A percentile compares a stretch with the other conserved stretches of the same genome.
These are phyloP conservation scores for Aethionema arabicum DNA, from an alignment of 345 rosid genomes.

Conservation along the genomic window DNA sequence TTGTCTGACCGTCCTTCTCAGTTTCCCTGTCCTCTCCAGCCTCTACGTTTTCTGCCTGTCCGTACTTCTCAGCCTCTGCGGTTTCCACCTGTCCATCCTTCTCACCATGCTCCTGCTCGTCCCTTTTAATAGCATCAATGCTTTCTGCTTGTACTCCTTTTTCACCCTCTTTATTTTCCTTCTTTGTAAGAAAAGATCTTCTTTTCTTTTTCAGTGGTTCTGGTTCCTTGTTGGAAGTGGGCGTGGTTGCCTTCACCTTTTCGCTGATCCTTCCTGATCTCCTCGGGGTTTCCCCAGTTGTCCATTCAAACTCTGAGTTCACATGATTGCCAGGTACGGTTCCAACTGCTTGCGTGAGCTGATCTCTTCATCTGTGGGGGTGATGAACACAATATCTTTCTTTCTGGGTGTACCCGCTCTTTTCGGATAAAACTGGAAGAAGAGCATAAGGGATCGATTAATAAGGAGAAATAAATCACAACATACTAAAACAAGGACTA, in stretches of 20 bases:
- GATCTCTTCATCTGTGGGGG: constrained; percentile 84
- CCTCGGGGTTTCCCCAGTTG: constrained; percentile 91
- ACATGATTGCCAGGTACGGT: constrained; percentile 71
- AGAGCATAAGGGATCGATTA: not conserved
- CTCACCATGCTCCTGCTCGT: too few species aligned
- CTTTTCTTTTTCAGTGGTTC: constrained; percentile 67
- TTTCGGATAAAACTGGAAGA: constrained; percentile 61
- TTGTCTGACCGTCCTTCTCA: not conserved
- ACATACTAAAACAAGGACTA: not conserved
- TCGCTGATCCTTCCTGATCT: constrained; percentile 80
- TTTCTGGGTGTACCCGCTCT: constrained; percentile 62
- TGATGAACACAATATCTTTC: constrained; percentile 64
- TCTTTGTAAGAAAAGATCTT: constrained; percentile 43
- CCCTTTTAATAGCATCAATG: constrained; percentile 11
- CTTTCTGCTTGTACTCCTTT: constrained; percentile 18
- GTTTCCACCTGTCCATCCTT: not conserved
- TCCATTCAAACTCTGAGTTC: constrained; percentile 75
- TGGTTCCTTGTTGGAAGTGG: constrained; percentile 63
- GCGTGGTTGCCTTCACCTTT: constrained; percentile 69
- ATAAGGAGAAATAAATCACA: not conserved
- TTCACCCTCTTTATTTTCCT: constrained; percentile 31
- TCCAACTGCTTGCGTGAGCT: constrained; percentile 64
- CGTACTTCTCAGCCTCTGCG: constrained; percentile 7
- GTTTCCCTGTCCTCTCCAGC: not conserved
- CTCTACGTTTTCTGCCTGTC: not conserved